Conservation (phyloP, 108 stramenopile species). For the Skeletonema costatum region DNA sequence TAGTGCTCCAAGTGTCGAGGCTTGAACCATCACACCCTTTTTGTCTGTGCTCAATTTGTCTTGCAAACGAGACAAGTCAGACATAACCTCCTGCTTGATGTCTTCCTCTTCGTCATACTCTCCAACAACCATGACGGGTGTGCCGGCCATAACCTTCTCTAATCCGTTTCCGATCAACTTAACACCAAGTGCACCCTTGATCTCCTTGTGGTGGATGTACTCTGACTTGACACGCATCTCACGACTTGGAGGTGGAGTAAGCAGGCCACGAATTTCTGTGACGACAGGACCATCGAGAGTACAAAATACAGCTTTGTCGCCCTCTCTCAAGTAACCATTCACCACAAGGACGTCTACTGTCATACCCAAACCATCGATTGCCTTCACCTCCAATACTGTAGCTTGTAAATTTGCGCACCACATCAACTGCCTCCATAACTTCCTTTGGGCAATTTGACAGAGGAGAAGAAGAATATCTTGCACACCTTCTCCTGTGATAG, state of each 20-base stretch:
- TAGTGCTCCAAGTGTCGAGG: slow-evolving; percentile 97
- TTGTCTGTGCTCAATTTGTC: slow-evolving; percentile 92
- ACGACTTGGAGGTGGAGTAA: slow-evolving; percentile 96
- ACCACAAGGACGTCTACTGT: slow-evolving; percentile 98
- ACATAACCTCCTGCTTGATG: slow-evolving; percentile 97
- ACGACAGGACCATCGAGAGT: slow-evolving; percentile 98
- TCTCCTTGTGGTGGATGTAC: slow-evolving; percentile 95
- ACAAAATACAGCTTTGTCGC: slow-evolving; percentile 97
- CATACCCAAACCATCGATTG: slow-evolving; percentile 98
- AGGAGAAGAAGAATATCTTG: slow-evolving; percentile 95
- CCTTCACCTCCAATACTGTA: slow-evolving; percentile 99
- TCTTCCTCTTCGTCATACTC: slow-evolving; percentile 97
- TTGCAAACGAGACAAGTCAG: slow-evolving; percentile 85
- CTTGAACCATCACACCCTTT: slow-evolving; percentile 97
- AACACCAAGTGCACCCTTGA: slow-evolving; percentile 97
- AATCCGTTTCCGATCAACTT: slow-evolving; percentile 95
- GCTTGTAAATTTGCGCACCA: slow-evolving; percentile 93
- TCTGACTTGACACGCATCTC: slow-evolving; percentile 98
- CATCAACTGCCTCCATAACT: slow-evolving; percentile 92
- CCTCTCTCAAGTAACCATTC: slow-evolving; percentile 90
- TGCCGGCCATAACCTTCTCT: slow-evolving; percentile 98
- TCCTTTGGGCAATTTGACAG: slow-evolving; percentile 93
- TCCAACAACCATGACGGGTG: slow-evolving; percentile 94
- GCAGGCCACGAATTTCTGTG: slow-evolving; percentile 94
- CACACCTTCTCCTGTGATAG: slow-evolving; percentile 98